Conservation (phyloP, 1,284 basidiomycete genomes). For the Apiotrichum akiyoshidainum region DNA sequence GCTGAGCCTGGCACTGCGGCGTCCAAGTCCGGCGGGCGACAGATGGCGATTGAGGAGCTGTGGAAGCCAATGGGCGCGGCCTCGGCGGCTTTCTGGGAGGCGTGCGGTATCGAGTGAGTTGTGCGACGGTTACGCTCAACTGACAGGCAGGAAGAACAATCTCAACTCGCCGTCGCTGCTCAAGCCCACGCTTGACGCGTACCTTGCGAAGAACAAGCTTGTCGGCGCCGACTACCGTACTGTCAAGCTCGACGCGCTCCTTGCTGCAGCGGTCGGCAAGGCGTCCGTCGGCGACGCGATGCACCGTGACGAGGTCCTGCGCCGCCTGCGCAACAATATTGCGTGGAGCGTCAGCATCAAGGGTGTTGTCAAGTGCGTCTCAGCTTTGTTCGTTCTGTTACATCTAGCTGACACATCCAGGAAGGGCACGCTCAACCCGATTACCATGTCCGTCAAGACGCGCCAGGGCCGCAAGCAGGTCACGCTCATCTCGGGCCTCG, state of each 20-base stretch:
- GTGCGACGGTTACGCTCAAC: conserved; percentile 27
- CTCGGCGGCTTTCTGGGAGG: conserved; percentile 61
- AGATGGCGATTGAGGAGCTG: conserved; percentile 58
- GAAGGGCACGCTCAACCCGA: conserved; percentile 69
- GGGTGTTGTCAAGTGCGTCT: conserved; percentile 39
- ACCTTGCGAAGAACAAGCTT: conserved; percentile 62
- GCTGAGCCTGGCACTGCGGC: conserved; percentile 42
- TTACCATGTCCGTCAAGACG: conserved; percentile 66
- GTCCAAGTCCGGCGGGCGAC: conserved; percentile 28
- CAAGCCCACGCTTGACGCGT: conserved; percentile 62
- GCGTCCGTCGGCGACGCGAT: conserved; percentile 56
- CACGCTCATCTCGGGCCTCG: conserved; percentile 73
- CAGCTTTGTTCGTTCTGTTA: neutral
- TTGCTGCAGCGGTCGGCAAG: conserved; percentile 55
- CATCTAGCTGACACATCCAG: conserved; percentile 49
- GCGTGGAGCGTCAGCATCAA: conserved; percentile 40
- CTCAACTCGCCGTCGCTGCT: conserved; percentile 26
- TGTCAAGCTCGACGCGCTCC: conserved; percentile 63
- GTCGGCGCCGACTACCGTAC: conserved; percentile 67
- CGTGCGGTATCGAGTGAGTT: conserved; percentile 58
- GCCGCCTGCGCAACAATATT: conserved; percentile 35
- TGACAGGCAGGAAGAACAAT: conserved; percentile 26
- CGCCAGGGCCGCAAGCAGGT: conserved; percentile 72
- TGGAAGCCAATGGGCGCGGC: conserved; percentile 67
- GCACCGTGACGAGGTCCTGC: conserved; percentile 66